These are phyloP conservation scores for Saccharomyces hybrid DNA, from an alignment of 1,139 yeast genomes.

Conservation along the genomic window DNA sequence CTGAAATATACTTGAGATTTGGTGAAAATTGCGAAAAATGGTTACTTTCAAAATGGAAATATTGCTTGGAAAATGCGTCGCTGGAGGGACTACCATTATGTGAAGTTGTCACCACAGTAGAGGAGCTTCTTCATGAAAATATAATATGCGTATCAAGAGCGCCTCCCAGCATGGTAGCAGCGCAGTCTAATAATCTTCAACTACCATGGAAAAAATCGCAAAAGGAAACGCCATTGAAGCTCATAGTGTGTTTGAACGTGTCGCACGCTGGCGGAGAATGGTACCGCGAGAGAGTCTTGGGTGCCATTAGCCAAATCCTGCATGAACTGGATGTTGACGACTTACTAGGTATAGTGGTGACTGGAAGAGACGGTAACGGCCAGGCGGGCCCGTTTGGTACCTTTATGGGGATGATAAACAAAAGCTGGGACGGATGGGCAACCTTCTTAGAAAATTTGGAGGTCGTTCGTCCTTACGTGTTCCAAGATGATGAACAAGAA, in stretches of 20 bases:
- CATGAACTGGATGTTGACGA: constrained; percentile 38
- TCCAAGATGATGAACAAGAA: neutral
- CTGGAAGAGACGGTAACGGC: constrained; percentile 43
- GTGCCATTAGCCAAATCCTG: constrained; percentile 19
- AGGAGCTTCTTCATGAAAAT: neutral
- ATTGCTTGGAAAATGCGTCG: constrained; percentile 13
- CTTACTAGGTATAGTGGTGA: constrained; percentile 46
- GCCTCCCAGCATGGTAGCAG: neutral
- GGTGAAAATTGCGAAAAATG: constrained; percentile 3
- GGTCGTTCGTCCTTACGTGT: neutral
- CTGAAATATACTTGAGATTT: constrained; percentile 26
- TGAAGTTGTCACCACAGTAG: constrained; percentile 30
- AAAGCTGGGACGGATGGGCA: constrained; percentile 53
- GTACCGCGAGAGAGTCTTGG: constrained; percentile 1
- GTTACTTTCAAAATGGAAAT: constrained; percentile 21
- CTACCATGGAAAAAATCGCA: constrained; percentile 33
- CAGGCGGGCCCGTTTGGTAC: constrained; percentile 37
- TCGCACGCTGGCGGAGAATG: neutral
- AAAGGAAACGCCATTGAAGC: constrained; percentile 39
- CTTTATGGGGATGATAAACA: constrained; percentile 47
- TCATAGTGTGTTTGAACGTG: constrained; percentile 44
- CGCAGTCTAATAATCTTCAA: neutral
- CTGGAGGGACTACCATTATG: constrained; percentile 33
- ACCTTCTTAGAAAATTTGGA: constrained; percentile 38
- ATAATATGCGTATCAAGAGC: neutral